Evolutionary conservation across 805 yeast species (phyloP).

Genomic region (Pachysolen tannophilus): DNA sequence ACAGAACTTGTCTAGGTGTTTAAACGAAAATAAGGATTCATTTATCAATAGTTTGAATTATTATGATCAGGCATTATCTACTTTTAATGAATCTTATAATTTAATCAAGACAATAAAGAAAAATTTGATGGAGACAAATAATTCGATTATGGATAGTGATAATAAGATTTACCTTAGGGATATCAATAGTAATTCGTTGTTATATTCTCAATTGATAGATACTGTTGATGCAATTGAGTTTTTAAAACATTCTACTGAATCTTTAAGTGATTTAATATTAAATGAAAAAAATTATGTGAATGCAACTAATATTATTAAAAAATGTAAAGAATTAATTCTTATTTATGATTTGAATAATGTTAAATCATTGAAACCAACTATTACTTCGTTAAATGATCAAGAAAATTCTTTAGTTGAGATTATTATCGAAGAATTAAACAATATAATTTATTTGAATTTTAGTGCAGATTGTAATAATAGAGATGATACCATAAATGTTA

Average conservation of each 20-base stretch:
- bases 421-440: conserved; percentile 69
- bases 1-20: conserved; percentile 54
- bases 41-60: conserved; percentile 83
- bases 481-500: too few relatives aligned
- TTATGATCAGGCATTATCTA: conserved; percentile 60
- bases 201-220: conserved; percentile 62
- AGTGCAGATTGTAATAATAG: too few relatives aligned
- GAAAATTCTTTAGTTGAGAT: conserved; percentile 57
- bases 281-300: conserved; percentile 59
- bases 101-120: conserved; percentile 21
- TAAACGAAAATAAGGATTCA: conserved; percentile 73
- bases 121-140: conserved; percentile 46
- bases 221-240: conserved; percentile 60
- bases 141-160: conserved; percentile 55
- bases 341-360: conserved; percentile 49
- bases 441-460: conserved; percentile 64
- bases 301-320: conserved; percentile 28
- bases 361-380: conserved; percentile 42
- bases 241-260: conserved; percentile 49
- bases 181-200: conserved; percentile 52
- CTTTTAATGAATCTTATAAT: conserved; percentile 46
- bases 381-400: conserved; percentile 46
- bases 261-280: conserved; percentile 59
- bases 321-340: conserved; percentile 36
- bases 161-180: conserved; percentile 47